Evolutionary conservation across 169 alveolate genomes (phyloP).

Genomic region (Plasmodium adleri): DNA sequence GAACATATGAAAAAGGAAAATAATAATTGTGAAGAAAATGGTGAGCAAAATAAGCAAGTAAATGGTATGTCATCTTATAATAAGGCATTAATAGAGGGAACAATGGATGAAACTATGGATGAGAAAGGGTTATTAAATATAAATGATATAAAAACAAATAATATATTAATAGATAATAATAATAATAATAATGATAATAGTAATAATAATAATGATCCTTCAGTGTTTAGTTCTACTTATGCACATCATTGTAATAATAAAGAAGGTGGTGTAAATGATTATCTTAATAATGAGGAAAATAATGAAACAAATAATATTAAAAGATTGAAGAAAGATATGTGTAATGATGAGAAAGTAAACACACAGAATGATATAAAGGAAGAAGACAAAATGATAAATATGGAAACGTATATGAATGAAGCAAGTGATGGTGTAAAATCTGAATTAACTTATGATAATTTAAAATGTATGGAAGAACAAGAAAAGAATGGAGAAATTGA

Average conservation of each 20-base stretch:
- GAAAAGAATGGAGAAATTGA: slow-evolving; percentile 11
- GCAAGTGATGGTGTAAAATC: slow-evolving; percentile 17
- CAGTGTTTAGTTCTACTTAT: too few relatives aligned
- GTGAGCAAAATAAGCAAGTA: slow-evolving; percentile 7
- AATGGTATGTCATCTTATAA: neutral
- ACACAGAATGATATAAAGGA: neutral
- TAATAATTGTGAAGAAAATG: slow-evolving; percentile 20
- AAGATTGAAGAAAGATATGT: slow-evolving; percentile 55
- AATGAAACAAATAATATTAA: slow-evolving; percentile 19
- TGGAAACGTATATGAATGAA: neutral
- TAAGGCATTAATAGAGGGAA: slow-evolving; percentile 5
- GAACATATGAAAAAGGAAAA: slow-evolving; percentile 2
- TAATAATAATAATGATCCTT: slow-evolving; percentile 29
- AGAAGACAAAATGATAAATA: slow-evolving; percentile 7
- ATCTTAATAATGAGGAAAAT: slow-evolving; percentile 22
- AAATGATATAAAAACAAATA: slow-evolving; percentile 15
- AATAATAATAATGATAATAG: slow-evolving; percentile 15
- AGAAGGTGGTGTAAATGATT: neutral
- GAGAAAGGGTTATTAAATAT: slow-evolving; percentile 1
- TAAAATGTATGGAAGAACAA: slow-evolving; percentile 44
- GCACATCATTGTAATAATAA: too few relatives aligned
- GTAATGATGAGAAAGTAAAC: slow-evolving; percentile 20
- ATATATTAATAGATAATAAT: slow-evolving; percentile 16
- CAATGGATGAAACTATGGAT: too few relatives aligned
- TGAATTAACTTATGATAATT: slow-evolving; percentile 68